phyloP scores from a whole-genome alignment of 371 early-diverging fungal species.

The Syncephalastrum monosporum region DNA sequence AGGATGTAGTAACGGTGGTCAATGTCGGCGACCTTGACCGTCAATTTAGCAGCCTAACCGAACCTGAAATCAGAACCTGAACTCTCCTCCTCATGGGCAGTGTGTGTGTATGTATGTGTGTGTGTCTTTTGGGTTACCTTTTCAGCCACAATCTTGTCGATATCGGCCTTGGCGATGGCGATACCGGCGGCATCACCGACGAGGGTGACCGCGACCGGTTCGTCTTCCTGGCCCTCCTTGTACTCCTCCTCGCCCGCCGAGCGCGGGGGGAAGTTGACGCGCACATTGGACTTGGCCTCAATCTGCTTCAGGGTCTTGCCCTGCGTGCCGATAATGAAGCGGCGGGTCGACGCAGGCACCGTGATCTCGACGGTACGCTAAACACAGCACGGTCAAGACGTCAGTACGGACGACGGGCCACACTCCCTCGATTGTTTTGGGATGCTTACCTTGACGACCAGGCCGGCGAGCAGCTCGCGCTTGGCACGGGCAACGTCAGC shows the following conservation, averaged over 20 bases:
- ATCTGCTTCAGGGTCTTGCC: slow-evolving; percentile 80
- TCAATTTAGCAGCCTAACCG: slow-evolving; percentile 56
- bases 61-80: not conserved
- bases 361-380: slow-evolving; percentile 53
- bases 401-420: no score
- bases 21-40: slow-evolving; percentile 53
- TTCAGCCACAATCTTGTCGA: slow-evolving; percentile 79
- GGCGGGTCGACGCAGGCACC: slow-evolving; percentile 83
- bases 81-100: not conserved
- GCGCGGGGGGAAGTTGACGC: slow-evolving; percentile 72
- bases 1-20: slow-evolving; percentile 75
- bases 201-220: slow-evolving; percentile 66
- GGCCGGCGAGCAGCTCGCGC: slow-evolving; percentile 70
- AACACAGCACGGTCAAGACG: not conserved
- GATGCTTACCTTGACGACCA: slow-evolving; percentile 70
- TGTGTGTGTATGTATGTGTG: not conserved
- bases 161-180: slow-evolving; percentile 80
- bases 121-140: slow-evolving; percentile 46
- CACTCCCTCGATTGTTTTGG: no score
- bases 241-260: slow-evolving; percentile 47
- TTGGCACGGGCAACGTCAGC: slow-evolving; percentile 79
- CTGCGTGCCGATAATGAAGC: slow-evolving; percentile 83
- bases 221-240: slow-evolving; percentile 56
- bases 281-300: slow-evolving; percentile 73
- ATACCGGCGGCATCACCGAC: slow-evolving; percentile 87